These are phyloP conservation scores for Podosphaera fusca DNA, from an alignment of 2,329 filamentous ascomycete species.

Conservation along the genomic window DNA sequence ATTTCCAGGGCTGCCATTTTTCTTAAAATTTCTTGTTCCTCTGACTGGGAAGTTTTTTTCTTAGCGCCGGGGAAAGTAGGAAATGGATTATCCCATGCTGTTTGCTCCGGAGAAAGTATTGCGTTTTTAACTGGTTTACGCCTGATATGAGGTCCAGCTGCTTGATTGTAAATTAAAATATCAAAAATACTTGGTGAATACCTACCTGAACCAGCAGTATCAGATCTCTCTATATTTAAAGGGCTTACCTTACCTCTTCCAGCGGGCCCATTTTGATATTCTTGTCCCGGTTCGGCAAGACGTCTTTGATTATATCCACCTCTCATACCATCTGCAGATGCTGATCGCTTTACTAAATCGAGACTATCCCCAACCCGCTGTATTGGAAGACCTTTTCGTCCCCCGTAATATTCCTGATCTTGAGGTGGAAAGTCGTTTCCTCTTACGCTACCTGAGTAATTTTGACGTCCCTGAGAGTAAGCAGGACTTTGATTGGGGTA, in stretches of 20 bases:
- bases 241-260: slow-evolving; percentile 10
- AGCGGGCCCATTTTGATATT: slow-evolving; percentile 9
- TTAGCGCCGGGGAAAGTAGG: slow-evolving; percentile 20
- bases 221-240: slow-evolving; percentile 8
- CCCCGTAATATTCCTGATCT: slow-evolving; percentile 12
- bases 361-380: slow-evolving; percentile 9
- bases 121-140: slow-evolving; percentile 14
- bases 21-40: slow-evolving; percentile 16
- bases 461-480: slow-evolving; percentile 5
- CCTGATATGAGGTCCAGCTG: slow-evolving; percentile 6
- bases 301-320: slow-evolving; percentile 10
- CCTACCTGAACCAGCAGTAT: slow-evolving; percentile 13
- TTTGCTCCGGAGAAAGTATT: slow-evolving; percentile 18
- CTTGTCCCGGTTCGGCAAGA: slow-evolving; percentile 10
- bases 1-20: slow-evolving; percentile 15
- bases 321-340: slow-evolving; percentile 9
- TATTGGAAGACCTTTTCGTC: slow-evolving; percentile 9
- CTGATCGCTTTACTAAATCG: slow-evolving; percentile 12
- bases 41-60: slow-evolving; percentile 20
- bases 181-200: slow-evolving; percentile 7
- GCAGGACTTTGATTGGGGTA: slow-evolving; percentile 2
- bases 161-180: slow-evolving; percentile 4
- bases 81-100: slow-evolving; percentile 26
- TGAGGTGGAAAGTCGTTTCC: slow-evolving; percentile 11
- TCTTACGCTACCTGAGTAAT: slow-evolving; percentile 12